Evolutionary conservation across 1,284 basidiomycete genomes (phyloP).

Genomic region (Entoloma clypeatum): DNA sequence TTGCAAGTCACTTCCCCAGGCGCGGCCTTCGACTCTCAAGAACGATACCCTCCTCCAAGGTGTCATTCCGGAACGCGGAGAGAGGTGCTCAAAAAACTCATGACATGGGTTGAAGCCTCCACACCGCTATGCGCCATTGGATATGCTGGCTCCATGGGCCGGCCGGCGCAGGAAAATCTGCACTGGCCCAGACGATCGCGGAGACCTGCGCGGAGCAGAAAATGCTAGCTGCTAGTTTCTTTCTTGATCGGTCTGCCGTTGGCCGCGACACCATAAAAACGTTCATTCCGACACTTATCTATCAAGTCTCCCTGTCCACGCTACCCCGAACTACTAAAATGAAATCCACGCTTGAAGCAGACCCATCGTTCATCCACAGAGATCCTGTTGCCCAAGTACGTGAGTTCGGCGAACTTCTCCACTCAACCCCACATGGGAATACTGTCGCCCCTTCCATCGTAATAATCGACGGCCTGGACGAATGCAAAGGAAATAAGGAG

Average conservation of each 20-base stretch:
- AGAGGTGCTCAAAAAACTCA: background rate
- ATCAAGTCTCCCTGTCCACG: slow-evolving; percentile 16
- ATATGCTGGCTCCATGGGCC: slow-evolving; percentile 7
- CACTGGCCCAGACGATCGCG: slow-evolving; percentile 20
- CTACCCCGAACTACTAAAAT: slow-evolving; percentile 12
- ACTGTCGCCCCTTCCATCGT: slow-evolving; percentile 3
- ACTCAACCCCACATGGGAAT: background rate
- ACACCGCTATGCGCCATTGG: no score
- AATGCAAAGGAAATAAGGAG: slow-evolving; percentile 10
- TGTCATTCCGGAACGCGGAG: slow-evolving; percentile 4
- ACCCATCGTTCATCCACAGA: slow-evolving; percentile 17
- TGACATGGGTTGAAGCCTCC: background rate
- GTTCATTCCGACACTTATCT: slow-evolving; percentile 20
- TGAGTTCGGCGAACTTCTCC: slow-evolving; percentile 16
- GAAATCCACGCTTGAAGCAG: slow-evolving; percentile 10
- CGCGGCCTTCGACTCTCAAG: background rate
- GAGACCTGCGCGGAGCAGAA: slow-evolving; percentile 13
- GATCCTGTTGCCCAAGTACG: slow-evolving; percentile 15
- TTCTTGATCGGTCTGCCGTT: slow-evolving; percentile 17
- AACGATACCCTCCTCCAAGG: slow-evolving; percentile 4
- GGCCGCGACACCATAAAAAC: slow-evolving; percentile 1
- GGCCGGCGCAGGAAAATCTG: slow-evolving; percentile 8
- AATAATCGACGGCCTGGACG: slow-evolving; percentile 21
- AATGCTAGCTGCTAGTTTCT: slow-evolving; percentile 21
- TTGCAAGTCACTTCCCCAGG: background rate